A percentile compares a stretch with the other conserved stretches of the same genome.
Conservation (phyloP, 2,329 filamentous ascomycete species). For the Chaetomiaceae sp. region DNA sequence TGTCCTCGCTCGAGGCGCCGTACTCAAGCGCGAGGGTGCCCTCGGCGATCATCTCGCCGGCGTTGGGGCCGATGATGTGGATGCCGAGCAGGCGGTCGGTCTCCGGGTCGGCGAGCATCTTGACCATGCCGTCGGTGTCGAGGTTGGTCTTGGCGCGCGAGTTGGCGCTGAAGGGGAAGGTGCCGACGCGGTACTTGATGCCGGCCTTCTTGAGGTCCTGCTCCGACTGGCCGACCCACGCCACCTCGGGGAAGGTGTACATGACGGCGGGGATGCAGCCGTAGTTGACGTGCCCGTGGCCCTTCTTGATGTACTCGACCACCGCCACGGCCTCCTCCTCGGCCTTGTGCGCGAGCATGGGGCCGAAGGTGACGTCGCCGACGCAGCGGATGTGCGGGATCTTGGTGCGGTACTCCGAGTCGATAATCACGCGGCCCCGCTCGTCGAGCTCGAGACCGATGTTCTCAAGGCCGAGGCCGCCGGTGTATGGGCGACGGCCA, state of each 20-base stretch:
- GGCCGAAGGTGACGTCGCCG: conserved; percentile 92
- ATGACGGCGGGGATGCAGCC: conserved; percentile 95
- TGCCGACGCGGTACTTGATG: conserved; percentile 86
- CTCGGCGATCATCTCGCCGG: conserved; percentile 99
- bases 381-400: conserved; percentile 94
- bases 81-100: conserved; percentile 92
- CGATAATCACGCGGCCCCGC: conserved; percentile 89
- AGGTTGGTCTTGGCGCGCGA: conserved; percentile 98
- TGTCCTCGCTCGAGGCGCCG: conserved; percentile 89
- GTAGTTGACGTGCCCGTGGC: conserved; percentile 98
- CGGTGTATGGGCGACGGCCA: conserved; percentile 89
- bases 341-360: conserved; percentile 99
- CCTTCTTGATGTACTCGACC: conserved; percentile 96
- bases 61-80: conserved; percentile 93
- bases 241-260: conserved; percentile 98
- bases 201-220: conserved; percentile 86
- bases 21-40: conserved; percentile 93
- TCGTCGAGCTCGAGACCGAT: conserved; percentile 89
- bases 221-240: conserved; percentile 97
- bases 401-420: conserved; percentile 98
- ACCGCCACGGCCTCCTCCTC: conserved; percentile 96
- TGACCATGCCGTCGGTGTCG: conserved; percentile 91
- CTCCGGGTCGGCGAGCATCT: conserved; percentile 93
- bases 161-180: conserved; percentile 97
- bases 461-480: conserved; percentile 87